These are phyloP conservation scores for Neurospora sublineolata DNA, from an alignment of 495 filamentous ascomycete species.

Conservation along the genomic window DNA sequence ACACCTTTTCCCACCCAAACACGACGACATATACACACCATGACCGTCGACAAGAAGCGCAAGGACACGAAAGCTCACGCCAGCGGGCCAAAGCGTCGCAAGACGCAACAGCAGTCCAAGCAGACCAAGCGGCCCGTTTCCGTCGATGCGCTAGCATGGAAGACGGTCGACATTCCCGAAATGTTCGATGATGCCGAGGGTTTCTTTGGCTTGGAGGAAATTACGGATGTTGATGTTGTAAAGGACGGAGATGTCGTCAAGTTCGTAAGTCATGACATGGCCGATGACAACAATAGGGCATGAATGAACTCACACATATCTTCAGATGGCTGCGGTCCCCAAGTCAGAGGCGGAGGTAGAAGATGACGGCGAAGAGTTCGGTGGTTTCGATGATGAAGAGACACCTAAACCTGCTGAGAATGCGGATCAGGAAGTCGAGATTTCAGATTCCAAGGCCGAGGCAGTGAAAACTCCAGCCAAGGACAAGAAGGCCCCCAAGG, in stretches of 20 bases:
- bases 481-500: conserved; percentile 3
- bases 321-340: conserved; percentile 12
- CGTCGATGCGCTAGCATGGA: conserved; percentile 70
- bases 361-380: conserved; percentile 35
- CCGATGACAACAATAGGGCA: conserved; percentile 11
- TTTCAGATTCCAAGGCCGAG: neutral
- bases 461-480: conserved; percentile 3
- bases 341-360: conserved; percentile 3
- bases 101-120: conserved; percentile 13
- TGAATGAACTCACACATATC: neutral
- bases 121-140: conserved; percentile 25
- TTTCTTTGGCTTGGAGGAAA: conserved; percentile 87
- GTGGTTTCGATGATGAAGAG: conserved; percentile 40
- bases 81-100: conserved; percentile 37
- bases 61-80: conserved; percentile 24
- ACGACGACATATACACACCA: conserved; percentile 4
- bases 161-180: conserved; percentile 70
- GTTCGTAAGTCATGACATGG: conserved; percentile 32
- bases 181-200: conserved; percentile 86
- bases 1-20: neutral
- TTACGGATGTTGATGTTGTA: conserved; percentile 78
- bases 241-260: conserved; percentile 41
- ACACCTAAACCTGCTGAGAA: neutral
- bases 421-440: neutral
- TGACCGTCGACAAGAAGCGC: conserved; percentile 33